phyloP scores from a whole-genome alignment of 345 rosid genomes.

The Hevea brasiliensis region DNA sequence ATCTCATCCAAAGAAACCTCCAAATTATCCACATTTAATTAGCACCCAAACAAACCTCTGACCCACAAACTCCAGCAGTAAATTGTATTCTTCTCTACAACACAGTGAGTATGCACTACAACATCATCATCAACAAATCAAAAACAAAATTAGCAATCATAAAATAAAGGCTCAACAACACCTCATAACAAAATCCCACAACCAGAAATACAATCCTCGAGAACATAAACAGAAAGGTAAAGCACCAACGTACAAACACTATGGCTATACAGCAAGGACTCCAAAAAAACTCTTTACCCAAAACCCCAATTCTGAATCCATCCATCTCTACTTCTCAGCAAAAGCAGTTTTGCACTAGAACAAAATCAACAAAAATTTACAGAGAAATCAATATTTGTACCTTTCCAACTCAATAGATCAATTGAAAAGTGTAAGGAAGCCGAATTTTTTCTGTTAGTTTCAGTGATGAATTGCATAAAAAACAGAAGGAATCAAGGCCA shows the following conservation, averaged over 20 bases:
- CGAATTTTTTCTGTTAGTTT: slow-evolving; percentile 5
- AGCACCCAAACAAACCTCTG: slow-evolving; percentile 16
- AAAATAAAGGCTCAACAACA: background rate
- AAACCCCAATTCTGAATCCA: slow-evolving; percentile 15
- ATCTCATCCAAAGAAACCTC: slow-evolving; percentile 71
- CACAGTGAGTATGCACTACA: slow-evolving; percentile 22
- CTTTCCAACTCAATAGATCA: slow-evolving; percentile 31
- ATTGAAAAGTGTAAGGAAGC: slow-evolving; percentile 17
- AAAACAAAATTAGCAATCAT: slow-evolving; percentile 6
- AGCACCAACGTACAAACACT: background rate
- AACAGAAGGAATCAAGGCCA: slow-evolving; percentile 9
- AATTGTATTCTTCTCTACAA: slow-evolving; percentile 14
- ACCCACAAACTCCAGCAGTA: slow-evolving; percentile 16
- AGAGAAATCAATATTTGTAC: background rate
- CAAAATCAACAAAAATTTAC: background rate
- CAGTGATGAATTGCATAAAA: slow-evolving; percentile 18
- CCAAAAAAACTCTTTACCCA: background rate
- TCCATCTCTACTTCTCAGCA: slow-evolving; percentile 15
- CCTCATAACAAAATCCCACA: background rate
- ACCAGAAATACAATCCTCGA: background rate
- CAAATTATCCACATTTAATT: slow-evolving; percentile 50
- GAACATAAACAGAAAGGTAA: background rate
- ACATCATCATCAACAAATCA: slow-evolving; percentile 22
- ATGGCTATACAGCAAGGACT: background rate
- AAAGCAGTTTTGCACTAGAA: background rate